Evolutionary conservation across 169 alveolate genomes (phyloP).

Genomic region (Babesia bovis): DNA sequence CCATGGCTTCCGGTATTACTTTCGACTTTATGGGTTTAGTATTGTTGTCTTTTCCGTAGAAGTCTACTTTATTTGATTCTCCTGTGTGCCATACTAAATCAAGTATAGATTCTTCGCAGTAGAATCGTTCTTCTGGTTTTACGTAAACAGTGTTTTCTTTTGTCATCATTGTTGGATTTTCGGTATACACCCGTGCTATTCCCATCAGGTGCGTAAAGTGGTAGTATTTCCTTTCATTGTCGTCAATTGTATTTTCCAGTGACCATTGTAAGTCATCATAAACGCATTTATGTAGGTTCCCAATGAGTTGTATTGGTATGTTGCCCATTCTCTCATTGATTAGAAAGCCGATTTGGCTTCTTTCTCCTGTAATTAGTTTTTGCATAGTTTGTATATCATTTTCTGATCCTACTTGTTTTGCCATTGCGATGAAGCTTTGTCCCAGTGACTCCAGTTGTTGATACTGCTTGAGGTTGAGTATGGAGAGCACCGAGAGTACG

Average conservation of each 20-base stretch:
- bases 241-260: slow-evolving; percentile 39
- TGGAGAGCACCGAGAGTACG: slow-evolving; percentile 57
- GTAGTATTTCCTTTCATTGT: slow-evolving; percentile 51
- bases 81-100: slow-evolving; percentile 61
- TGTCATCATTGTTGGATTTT: slow-evolving; percentile 12
- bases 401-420: slow-evolving; percentile 29
- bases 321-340: slow-evolving; percentile 57
- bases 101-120: slow-evolving; percentile 36
- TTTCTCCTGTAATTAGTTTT: slow-evolving; percentile 21
- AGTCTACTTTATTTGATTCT: slow-evolving; percentile 53
- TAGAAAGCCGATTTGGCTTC: slow-evolving; percentile 48
- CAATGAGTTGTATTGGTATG: slow-evolving; percentile 56
- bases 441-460: slow-evolving; percentile 23
- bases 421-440: slow-evolving; percentile 20
- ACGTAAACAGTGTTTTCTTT: slow-evolving; percentile 11
- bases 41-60: slow-evolving; percentile 32
- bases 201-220: slow-evolving; percentile 54
- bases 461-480: slow-evolving; percentile 41
- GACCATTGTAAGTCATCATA: slow-evolving; percentile 62
- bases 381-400: slow-evolving; percentile 29
- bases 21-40: slow-evolving; percentile 19
- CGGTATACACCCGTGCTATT: slow-evolving; percentile 34
- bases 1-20: slow-evolving; percentile 46
- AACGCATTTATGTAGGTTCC: slow-evolving; percentile 41
- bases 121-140: slow-evolving; percentile 57